Evolutionary conservation across 768 basidiomycete genomes (phyloP).

Genomic region (Mycena crocata): DNA sequence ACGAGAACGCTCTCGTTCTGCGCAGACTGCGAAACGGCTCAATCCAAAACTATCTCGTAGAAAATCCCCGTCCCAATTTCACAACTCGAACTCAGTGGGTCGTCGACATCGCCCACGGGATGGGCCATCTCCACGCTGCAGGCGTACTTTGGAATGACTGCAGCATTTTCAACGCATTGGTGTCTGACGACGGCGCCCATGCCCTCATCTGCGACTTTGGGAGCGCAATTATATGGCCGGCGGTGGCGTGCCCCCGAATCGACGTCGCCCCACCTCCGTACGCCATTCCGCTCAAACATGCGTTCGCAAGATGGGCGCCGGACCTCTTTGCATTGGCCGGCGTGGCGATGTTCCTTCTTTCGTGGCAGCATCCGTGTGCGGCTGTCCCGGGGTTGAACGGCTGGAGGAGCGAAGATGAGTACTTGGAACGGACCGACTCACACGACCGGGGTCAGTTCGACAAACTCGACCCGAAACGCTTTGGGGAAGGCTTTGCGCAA

Average conservation of each 20-base stretch:
- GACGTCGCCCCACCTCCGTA: constrained; percentile 2
- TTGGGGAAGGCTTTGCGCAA: constrained; percentile 6
- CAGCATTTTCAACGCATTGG: constrained; percentile 1
- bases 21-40: constrained; percentile 12
- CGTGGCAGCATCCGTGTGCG: constrained; percentile 12
- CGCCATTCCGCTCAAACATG: constrained; percentile 1
- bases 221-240: constrained; percentile 1
- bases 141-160: constrained; percentile 7
- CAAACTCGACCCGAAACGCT: constrained; percentile 4
- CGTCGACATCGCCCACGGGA: constrained; percentile 4
- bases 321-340: constrained; percentile 9
- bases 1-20: constrained; percentile 9
- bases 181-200: constrained; percentile 10
- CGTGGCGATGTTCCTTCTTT: constrained; percentile 5
- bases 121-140: constrained; percentile 7
- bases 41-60: constrained; percentile 7
- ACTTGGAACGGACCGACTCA: neutral
- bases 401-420: constrained; percentile 6
- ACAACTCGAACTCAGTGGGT: constrained; percentile 11
- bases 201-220: constrained; percentile 12
- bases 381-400: constrained; percentile 10
- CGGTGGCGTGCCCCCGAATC: constrained; percentile 5
- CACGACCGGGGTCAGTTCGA: constrained; percentile 7
- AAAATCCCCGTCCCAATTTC: neutral
- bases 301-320: constrained; percentile 4